A percentile compares a stretch with the other conserved stretches of the same genome.
These are phyloP conservation scores for Lipomyces spencermartinsiae DNA, from an alignment of 805 yeast genomes.

Conservation along the genomic window DNA sequence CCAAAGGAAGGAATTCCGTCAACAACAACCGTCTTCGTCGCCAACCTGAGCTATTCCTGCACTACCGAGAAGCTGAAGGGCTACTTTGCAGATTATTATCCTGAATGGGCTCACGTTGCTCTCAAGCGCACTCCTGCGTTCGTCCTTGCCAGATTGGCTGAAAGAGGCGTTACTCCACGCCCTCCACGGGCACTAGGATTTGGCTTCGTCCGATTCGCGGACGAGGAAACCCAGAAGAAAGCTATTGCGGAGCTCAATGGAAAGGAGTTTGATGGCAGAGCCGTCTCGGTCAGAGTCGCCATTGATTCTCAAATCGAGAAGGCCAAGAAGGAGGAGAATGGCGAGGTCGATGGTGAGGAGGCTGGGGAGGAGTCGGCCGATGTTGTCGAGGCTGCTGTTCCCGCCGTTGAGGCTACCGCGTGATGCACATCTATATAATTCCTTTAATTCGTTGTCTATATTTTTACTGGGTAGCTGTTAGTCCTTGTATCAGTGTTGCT, in stretches of 20 bases:
- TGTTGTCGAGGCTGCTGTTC: constrained; percentile 18
- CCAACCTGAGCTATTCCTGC: constrained; percentile 59
- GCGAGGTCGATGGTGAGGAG: constrained; percentile 13
- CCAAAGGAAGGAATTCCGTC: constrained; percentile 62
- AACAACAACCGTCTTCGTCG: constrained; percentile 63
- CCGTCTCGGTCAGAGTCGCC: constrained; percentile 73
- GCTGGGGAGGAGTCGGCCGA: constrained; percentile 17
- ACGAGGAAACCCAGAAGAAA: constrained; percentile 65
- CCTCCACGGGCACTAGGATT: constrained; percentile 64
- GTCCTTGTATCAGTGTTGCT: constrained; percentile 5
- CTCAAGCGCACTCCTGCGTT: constrained; percentile 54
- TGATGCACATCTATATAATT: neutral
- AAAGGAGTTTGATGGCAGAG: constrained; percentile 66
- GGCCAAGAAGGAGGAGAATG: constrained; percentile 41
- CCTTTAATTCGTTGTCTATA: constrained; percentile 3
- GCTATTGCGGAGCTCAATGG: constrained; percentile 77
- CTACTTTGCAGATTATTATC: constrained; percentile 50
- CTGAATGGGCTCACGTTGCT: constrained; percentile 67
- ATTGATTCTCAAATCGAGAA: constrained; percentile 54
- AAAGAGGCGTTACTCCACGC: constrained; percentile 56
- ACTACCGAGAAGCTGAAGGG: constrained; percentile 43
- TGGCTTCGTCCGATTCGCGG: constrained; percentile 63
- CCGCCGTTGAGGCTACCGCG: constrained; percentile 19
- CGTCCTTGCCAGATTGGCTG: constrained; percentile 53
- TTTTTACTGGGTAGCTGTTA: neutral